Conservation (phyloP, 169 alveolate species). For the Cryptosporidium bovis region DNA sequence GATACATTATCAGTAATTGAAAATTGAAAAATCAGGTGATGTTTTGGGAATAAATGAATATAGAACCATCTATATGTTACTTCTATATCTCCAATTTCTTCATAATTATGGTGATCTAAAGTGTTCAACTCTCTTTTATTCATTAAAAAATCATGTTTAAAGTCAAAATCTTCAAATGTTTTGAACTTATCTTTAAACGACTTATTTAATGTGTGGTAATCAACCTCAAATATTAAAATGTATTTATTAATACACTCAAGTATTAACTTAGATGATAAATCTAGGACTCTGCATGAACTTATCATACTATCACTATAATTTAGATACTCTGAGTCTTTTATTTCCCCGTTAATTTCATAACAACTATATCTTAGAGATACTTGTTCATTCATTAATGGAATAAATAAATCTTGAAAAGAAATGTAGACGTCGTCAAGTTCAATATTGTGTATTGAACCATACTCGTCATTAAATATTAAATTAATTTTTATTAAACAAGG, state of each 20-base stretch:
- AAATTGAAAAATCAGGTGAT: constrained; percentile 42
- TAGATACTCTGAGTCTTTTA: neutral
- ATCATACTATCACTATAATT: neutral
- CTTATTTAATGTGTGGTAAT: neutral
- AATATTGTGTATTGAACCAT: constrained; percentile 1
- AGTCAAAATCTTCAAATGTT: constrained; percentile 36
- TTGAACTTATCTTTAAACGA: constrained; percentile 5
- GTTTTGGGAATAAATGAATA: constrained; percentile 30
- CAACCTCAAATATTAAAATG: constrained; percentile 9
- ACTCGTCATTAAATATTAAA: constrained; percentile 34
- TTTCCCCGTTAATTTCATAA: neutral
- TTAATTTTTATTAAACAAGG: constrained; percentile 19
- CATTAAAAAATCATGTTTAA: constrained; percentile 64
- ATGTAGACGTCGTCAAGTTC: constrained; percentile 7
- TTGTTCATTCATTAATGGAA: constrained; percentile 19
- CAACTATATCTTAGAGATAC: neutral
- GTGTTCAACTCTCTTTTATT: neutral
- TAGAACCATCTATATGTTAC: constrained; percentile 51
- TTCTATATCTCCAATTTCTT: neutral
- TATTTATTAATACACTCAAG: constrained; percentile 5
- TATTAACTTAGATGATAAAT: constrained; percentile 1
- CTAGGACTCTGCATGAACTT: constrained; percentile 25
- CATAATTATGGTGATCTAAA: neutral
- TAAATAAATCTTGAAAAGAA: constrained; percentile 49
- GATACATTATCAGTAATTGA: constrained; percentile 20